Base-by-base conservation (phyloP, 1,284 basidiomycete genomes). In the Mycena sp. region DNA sequence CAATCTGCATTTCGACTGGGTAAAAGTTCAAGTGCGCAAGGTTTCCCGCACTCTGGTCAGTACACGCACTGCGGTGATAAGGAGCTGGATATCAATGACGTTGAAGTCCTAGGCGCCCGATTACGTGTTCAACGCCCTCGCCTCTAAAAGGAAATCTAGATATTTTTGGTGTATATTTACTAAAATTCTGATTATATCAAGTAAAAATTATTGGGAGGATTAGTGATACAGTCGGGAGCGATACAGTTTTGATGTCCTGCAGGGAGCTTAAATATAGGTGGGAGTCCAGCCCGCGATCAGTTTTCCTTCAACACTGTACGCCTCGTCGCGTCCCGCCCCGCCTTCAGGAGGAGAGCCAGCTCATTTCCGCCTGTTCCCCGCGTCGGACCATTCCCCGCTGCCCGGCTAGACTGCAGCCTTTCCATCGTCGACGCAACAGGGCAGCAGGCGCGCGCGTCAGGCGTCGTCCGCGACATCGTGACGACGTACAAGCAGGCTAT, bases 331-430 rank as follows among this genome's bases (percentile, higher is more conserved):
- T 97, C 95, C 62, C 96, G 85, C 26, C 93, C 94, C 16, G 91
- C 88, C 77, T 97, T 98, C 66, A 98, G 82, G 54, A 97, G 86
- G 26, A 86, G 78, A 17, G 93, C 87, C 25, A 98, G 80, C 54
- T 91, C 88, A 64, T 90, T 97, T 5, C 96, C 96, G 21, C 96
- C 96, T 0, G 96, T 98, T 1, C 96, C 96, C 25, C 83, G 81
- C n/a, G 80, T 82, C n/a, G 83, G 85, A 0, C 81, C 84, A 12
- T 80, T 78, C 38, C 74, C 79, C 30, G 78, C 71, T 25, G 74
- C 73, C 35, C 74, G 75, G 64, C 82, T 81, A 55, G 85, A 76
- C 46, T 87, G 83, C 59, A 89, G 74, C 49, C 78, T 82, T 59
- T 85, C 81, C 76, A 85, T 81, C 79, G 82, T 85, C 44, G 81